phyloP scores from a whole-genome alignment of 148 eudicot species.

The Arctostaphylos glauca region DNA sequence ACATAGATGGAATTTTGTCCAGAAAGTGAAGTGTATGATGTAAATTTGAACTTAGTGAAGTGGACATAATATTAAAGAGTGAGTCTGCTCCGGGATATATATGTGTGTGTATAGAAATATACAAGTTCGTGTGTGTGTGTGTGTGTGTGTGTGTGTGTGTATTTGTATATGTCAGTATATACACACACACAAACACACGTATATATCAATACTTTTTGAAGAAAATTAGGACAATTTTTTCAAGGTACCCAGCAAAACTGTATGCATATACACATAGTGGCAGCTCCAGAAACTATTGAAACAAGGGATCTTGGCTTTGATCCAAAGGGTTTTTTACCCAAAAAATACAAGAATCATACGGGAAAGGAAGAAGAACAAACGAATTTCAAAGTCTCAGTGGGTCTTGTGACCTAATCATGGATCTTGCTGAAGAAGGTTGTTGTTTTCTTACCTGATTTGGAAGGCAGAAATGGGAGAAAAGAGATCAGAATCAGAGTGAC shows the following conservation, averaged over 20 bases:
- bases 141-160: too few relatives aligned
- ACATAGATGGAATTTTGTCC: background rate
- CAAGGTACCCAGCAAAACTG: background rate
- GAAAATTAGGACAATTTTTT: background rate
- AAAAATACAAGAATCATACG: background rate
- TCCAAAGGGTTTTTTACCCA: background rate
- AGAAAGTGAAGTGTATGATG: background rate
- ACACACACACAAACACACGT: too few relatives aligned
- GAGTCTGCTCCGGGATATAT: too few relatives aligned
- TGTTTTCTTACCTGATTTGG: conserved; percentile 42
- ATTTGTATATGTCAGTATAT: too few relatives aligned
- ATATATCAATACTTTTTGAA: background rate
- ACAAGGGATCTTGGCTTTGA: background rate
- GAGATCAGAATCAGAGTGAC: conserved; percentile 28
- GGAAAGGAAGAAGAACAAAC: background rate
- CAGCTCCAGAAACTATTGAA: background rate
- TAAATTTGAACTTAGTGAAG: background rate
- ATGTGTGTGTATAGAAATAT: too few relatives aligned
- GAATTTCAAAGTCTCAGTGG: background rate
- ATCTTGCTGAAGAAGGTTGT: background rate
- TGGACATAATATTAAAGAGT: background rate
- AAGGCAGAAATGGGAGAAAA: conserved; percentile 25
- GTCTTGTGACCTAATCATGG: background rate
- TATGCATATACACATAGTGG: background rate
- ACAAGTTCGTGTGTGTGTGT: too few relatives aligned